Evolutionary conservation across 2,329 filamentous ascomycete species (phyloP), one percentile per base, ranked within the genome.

Genomic region (Metarhizium guizhouense): DNA sequence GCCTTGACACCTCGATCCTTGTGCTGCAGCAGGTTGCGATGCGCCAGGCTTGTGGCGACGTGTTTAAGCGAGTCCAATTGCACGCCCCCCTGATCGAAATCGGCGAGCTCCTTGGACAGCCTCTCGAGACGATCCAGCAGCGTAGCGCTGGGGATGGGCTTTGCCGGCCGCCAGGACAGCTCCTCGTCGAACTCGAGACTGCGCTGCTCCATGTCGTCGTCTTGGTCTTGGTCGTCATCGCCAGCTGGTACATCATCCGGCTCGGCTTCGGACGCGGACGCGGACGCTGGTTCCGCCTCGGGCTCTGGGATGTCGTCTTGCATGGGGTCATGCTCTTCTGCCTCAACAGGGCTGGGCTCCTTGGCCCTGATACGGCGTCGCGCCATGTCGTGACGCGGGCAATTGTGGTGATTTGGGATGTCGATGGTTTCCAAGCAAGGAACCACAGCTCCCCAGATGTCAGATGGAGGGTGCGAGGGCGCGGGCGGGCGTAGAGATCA

Each of bases 1-100:
- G 94, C 93, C 70, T 88, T 87, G 61, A 99, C 91, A 55, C 94
- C 94, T 61, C 86, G 88, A 70, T 99, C 94, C 74, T 95, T 95
- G 73, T 99, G 94, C 57, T 83, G 84, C 50, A 99, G 74, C 29
- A 99, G 77, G 65, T 94, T 90, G 58, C 86, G 84, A 60, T 86
- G 85, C 6, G 86, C 90, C 48, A 99, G 80, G 65, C 96, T 89
- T 67, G 91, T 88, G 53, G 93, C 90, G 59, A 95, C 88, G 52
- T 86, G 85, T 59, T 80, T 83, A 61, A 97, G 79, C n/a, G 90
- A 92, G n/a, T 87, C 83, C 63, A 88, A 83, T 58, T 95, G 85
- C 56, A 87, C 84, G 56, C 87, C 86, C 64, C 96, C 92, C 71
- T 97, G 92, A 59, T 96, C 92, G 65, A 96, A 82, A 57, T 87